Percentiles rank a stretch among this genome's conserved stretches.
Conservation (phyloP, 768 basidiomycete species). For the Rhodotorula diobovata region DNA sequence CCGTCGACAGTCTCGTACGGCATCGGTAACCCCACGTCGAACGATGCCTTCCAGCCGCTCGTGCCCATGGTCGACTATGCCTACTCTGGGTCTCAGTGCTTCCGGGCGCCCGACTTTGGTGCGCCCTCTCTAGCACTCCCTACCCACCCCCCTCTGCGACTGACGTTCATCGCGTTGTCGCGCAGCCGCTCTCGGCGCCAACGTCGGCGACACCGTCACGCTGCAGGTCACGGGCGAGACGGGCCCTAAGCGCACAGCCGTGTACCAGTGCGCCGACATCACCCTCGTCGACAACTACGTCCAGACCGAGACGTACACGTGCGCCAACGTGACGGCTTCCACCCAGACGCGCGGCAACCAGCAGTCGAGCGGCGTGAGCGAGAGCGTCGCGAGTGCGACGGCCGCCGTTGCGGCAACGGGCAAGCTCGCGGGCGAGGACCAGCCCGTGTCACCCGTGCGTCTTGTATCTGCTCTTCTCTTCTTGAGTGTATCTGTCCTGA, state of each 20-base stretch:
- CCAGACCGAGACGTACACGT: slow-evolving; percentile 31
- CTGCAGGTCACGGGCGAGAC: slow-evolving; percentile 39
- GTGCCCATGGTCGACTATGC: slow-evolving; percentile 30
- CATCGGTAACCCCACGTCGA: neutral
- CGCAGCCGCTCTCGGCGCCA: slow-evolving; percentile 16
- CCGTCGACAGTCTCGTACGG: neutral
- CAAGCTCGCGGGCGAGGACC: neutral
- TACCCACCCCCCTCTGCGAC: slow-evolving; percentile 20
- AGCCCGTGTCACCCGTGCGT: neutral
- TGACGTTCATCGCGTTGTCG: no score
- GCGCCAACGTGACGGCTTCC: slow-evolving; percentile 39
- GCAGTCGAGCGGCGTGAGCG: no score
- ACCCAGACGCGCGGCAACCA: slow-evolving; percentile 10
- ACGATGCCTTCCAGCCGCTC: slow-evolving; percentile 37
- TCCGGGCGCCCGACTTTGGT: slow-evolving; percentile 40
- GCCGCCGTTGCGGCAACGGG: neutral
- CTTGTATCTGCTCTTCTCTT: neutral
- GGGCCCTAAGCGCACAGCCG: slow-evolving; percentile 11
- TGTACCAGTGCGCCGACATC: slow-evolving; percentile 43
- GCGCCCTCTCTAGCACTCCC: slow-evolving; percentile 17
- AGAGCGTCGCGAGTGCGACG: neutral
- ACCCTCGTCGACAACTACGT: slow-evolving; percentile 32
- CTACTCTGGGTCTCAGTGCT: slow-evolving; percentile 39
- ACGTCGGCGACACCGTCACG: slow-evolving; percentile 38
- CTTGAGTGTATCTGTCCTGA: neutral